A percentile compares a stretch with the other conserved stretches of the same genome.
These are phyloP conservation scores for Psilocybe mexicana DNA, from an alignment of 1,284 basidiomycete genomes.

Conservation along the genomic window DNA sequence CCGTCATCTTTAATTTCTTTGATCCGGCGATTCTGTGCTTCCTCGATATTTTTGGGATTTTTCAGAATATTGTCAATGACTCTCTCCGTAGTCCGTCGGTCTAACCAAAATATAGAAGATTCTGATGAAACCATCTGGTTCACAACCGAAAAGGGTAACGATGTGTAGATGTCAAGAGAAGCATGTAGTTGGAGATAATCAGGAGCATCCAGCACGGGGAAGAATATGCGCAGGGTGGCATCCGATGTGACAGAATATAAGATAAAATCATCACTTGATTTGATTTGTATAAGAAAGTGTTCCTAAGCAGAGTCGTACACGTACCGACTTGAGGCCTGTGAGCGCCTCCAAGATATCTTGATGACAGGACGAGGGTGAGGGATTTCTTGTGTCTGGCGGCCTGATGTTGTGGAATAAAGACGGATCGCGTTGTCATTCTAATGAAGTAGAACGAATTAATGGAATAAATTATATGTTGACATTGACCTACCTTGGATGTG, in stretches of 20 bases:
- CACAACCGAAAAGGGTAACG: conserved; percentile 44
- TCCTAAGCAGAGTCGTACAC: conserved; percentile 22
- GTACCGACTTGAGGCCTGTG: conserved; percentile 66
- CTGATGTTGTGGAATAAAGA: conserved; percentile 72
- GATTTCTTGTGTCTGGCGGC: conserved; percentile 63
- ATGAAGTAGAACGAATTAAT: conserved; percentile 10
- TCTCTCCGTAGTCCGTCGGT: conserved; percentile 55
- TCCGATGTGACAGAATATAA: conserved; percentile 79
- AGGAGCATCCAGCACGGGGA: conserved; percentile 86
- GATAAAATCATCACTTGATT: conserved; percentile 66
- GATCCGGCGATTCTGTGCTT: conserved; percentile 47
- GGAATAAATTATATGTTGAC: neutral
- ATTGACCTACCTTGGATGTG: conserved; percentile 51
- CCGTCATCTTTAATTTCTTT: conserved; percentile 66
- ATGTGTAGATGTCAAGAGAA: conserved; percentile 64
- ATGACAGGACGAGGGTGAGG: conserved; percentile 66
- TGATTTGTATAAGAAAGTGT: neutral
- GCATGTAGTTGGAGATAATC: conserved; percentile 84
- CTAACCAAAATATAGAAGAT: conserved; percentile 65
- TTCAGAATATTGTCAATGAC: conserved; percentile 45
- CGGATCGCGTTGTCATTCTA: conserved; percentile 61
- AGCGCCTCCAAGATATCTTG: conserved; percentile 69
- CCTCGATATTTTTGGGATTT: conserved; percentile 38
- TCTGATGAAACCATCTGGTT: conserved; percentile 32
- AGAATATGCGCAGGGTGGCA: conserved; percentile 78